Evolutionary conservation across 306 rosid species (phyloP).

Genomic region (Pueraria montana): DNA sequence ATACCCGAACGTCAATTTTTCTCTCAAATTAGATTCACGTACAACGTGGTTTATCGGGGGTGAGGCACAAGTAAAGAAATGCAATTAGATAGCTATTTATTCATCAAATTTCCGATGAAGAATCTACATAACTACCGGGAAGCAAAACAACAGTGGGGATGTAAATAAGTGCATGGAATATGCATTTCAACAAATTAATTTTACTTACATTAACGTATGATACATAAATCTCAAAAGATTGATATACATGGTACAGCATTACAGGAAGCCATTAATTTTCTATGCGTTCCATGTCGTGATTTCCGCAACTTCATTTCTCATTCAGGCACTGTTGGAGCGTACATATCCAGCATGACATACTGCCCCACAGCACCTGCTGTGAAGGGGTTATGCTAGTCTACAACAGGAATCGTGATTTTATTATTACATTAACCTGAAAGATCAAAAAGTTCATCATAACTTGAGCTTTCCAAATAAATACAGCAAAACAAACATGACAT

Average conservation of each 20-base stretch:
- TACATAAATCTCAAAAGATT: slow-evolving; percentile 18
- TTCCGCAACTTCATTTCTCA: slow-evolving; percentile 38
- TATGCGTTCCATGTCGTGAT: slow-evolving; percentile 33
- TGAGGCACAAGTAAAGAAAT: not conserved
- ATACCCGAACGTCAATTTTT: not conserved
- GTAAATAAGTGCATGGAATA: not conserved
- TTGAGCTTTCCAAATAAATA: not conserved
- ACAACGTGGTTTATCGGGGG: not conserved
- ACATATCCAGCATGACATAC: slow-evolving; percentile 18
- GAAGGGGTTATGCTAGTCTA: not conserved
- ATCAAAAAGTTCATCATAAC: not conserved
- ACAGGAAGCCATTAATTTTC: slow-evolving; percentile 27
- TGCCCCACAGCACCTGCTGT: slow-evolving; percentile 25
- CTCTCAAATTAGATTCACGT: not conserved
- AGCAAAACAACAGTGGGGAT: not conserved
- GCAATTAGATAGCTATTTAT: not conserved
- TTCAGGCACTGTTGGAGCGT: slow-evolving; percentile 42
- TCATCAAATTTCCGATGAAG: not conserved
- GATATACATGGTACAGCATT: slow-evolving; percentile 23
- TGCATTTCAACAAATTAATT: slow-evolving; percentile 5
- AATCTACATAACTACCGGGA: not conserved
- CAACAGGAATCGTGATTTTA: slow-evolving; percentile 13
- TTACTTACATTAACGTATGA: slow-evolving; percentile 44
- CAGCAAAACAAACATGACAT: not conserved
- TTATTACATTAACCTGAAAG: slow-evolving; percentile 20